phyloP scores from a whole-genome alignment of 148 eudicot species.

The Polygonum maritimum region DNA sequence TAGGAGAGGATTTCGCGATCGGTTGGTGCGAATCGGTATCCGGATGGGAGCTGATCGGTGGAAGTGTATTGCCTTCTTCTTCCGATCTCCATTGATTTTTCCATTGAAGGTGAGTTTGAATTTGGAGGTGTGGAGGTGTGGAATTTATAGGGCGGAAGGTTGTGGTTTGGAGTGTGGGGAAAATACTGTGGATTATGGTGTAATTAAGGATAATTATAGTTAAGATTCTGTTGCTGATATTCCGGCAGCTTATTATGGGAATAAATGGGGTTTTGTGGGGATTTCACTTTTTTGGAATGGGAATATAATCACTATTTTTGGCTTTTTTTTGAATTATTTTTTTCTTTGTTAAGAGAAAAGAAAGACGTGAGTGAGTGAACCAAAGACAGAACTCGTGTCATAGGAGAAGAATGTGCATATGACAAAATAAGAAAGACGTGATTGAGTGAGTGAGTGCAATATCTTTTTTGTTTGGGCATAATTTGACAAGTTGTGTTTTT shows the following conservation, averaged over 20 bases:
- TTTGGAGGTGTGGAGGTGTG: background rate
- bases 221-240: background rate
- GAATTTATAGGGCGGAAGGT: background rate
- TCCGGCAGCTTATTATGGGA: background rate
- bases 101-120: background rate
- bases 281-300: background rate
- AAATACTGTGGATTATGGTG: background rate
- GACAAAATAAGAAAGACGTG: too few species aligned
- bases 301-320: background rate
- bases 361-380: too few species aligned
- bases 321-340: background rate
- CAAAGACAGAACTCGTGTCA: too few species aligned
- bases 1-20: background rate
- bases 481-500: too few species aligned
- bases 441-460: too few species aligned
- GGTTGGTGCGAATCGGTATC: background rate
- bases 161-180: background rate
- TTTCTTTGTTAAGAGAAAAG: too few species aligned
- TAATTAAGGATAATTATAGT: background rate
- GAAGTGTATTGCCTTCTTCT: background rate
- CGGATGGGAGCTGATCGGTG: background rate
- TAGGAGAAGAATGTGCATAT: too few species aligned
- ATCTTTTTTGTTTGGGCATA: too few species aligned
- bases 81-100: background rate
- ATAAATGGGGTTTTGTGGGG: background rate